These are phyloP conservation scores for Vigna trinervia DNA, from an alignment of 306 rosid genomes.

Conservation along the genomic window DNA sequence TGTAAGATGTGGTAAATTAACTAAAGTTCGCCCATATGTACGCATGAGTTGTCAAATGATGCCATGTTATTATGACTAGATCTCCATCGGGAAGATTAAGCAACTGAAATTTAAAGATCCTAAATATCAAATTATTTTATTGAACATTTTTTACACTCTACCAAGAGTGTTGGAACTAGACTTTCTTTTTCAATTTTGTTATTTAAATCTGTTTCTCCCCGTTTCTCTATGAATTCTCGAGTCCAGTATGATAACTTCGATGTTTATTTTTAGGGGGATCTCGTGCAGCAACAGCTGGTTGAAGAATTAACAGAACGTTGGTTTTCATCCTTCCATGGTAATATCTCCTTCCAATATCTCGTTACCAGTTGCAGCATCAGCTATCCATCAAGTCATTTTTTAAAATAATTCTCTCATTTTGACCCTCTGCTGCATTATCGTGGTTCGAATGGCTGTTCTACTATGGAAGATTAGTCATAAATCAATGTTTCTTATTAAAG, in stretches of 20 bases:
- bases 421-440: slow-evolving; percentile 52
- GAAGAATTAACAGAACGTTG: slow-evolving; percentile 45
- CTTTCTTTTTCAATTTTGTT: slow-evolving; percentile 9
- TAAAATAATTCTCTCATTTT: slow-evolving; percentile 36
- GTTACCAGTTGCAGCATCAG: slow-evolving; percentile 57
- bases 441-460: slow-evolving; percentile 46
- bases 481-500: slow-evolving; percentile 42
- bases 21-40: background rate
- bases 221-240: slow-evolving; percentile 10
- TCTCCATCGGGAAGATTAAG: slow-evolving; percentile 17
- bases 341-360: slow-evolving; percentile 55
- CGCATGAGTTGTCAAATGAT: slow-evolving; percentile 28
- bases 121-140: slow-evolving; percentile 11
- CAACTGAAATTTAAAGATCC: slow-evolving; percentile 1
- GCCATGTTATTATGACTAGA: slow-evolving; percentile 23
- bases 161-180: background rate
- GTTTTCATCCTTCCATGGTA: slow-evolving; percentile 46
- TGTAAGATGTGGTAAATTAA: slow-evolving; percentile 14
- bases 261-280: slow-evolving; percentile 58
- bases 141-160: slow-evolving; percentile 21
- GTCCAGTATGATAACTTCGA: slow-evolving; percentile 29
- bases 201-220: slow-evolving; percentile 1
- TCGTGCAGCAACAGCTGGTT: slow-evolving; percentile 59
- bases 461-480: slow-evolving; percentile 44
- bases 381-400: slow-evolving; percentile 53